Evolutionary conservation across 2,329 filamentous ascomycete species (phyloP).

Genomic region (Xylariaceae sp.): DNA sequence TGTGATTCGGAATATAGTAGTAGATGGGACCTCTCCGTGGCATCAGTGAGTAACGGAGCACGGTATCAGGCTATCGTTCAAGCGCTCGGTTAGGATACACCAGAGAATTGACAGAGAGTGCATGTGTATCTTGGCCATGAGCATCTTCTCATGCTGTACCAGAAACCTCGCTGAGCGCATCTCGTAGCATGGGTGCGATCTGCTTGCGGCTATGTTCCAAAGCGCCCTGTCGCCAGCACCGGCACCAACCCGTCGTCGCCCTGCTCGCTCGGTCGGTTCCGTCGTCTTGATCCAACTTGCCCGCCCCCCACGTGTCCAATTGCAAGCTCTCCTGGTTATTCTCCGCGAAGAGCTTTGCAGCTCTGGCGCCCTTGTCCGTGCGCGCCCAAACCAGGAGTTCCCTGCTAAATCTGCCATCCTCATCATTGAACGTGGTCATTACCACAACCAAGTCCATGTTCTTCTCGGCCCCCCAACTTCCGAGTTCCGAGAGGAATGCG

Average conservation of each 20-base stretch:
- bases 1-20: no score
- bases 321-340: constrained; percentile 44
- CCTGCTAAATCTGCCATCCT: constrained; percentile 52
- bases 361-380: constrained; percentile 42
- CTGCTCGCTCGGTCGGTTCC: constrained; percentile 4
- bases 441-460: constrained; percentile 57
- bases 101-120: no score
- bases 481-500: constrained; percentile 39
- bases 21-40: no score
- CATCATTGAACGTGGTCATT: constrained; percentile 61
- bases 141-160: no score
- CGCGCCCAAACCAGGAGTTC: constrained; percentile 65
- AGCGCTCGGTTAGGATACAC: no score
- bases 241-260: constrained; percentile 40
- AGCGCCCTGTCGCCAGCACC: constrained; percentile 62
- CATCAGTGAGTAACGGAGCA: no score
- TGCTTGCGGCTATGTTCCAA: constrained; percentile 61
- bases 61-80: no score
- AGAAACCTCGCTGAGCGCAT: constrained; percentile 40
- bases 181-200: constrained; percentile 60
- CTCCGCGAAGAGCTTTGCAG: constrained; percentile 50
- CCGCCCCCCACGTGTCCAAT: constrained; percentile 50
- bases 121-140: no score
- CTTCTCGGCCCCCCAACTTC: constrained; percentile 37
- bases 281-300: constrained; percentile 35